These are phyloP conservation scores for Microdochium bolleyi DNA, from an alignment of 2,329 filamentous ascomycete genomes.

Conservation along the genomic window DNA sequence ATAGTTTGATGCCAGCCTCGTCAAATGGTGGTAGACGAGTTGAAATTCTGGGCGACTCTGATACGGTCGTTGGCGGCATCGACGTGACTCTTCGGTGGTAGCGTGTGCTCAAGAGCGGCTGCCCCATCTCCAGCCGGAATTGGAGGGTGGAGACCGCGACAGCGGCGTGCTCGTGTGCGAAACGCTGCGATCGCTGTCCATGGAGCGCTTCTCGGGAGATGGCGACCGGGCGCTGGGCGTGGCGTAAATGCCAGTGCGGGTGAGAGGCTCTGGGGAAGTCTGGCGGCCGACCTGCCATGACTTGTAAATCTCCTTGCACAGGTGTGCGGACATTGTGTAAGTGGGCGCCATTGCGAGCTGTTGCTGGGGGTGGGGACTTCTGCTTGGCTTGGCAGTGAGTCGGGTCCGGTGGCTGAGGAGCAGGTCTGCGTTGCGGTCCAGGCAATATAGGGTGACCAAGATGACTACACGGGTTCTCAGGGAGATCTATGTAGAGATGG, in stretches of 20 bases:
- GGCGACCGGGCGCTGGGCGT: conserved; percentile 16
- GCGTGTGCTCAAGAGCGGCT: conserved; percentile 10
- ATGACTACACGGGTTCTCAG: background rate
- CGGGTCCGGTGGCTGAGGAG: background rate
- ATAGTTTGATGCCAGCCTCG: too few relatives aligned
- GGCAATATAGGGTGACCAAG: background rate
- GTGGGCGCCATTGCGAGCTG: conserved; percentile 42
- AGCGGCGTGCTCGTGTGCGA: conserved; percentile 18
- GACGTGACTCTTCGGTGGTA: too few relatives aligned
- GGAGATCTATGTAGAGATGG: background rate
- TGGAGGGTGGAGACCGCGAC: conserved; percentile 18
- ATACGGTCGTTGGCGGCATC: too few relatives aligned
- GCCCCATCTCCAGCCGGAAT: conserved; percentile 23
- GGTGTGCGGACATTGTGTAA: conserved; percentile 53
- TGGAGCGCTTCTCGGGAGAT: conserved; percentile 35
- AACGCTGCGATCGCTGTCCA: conserved; percentile 34
- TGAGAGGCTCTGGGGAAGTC: conserved; percentile 22
- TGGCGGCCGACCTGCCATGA: conserved; percentile 48
- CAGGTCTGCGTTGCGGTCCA: background rate
- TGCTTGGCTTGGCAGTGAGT: background rate
- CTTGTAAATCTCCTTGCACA: conserved; percentile 52
- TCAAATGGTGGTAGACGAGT: too few relatives aligned
- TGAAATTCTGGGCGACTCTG: too few relatives aligned
- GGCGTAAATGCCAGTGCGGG: background rate
- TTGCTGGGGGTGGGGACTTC: background rate